Evolutionary conservation across 768 basidiomycete genomes (phyloP).

Genomic region (Mycena chlorophos): DNA sequence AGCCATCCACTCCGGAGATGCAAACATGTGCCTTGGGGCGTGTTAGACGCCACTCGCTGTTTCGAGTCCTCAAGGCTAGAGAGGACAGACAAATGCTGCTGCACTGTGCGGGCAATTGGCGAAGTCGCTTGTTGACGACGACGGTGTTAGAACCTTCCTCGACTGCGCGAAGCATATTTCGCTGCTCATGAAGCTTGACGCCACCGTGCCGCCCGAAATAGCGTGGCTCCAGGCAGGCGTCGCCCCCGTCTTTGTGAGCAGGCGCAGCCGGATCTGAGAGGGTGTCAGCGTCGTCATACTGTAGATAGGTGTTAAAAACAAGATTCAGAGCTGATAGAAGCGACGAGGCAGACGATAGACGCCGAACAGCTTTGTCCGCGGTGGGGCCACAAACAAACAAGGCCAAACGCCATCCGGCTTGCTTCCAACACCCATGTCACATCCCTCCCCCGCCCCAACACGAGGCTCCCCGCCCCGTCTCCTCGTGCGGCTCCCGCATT

Average conservation of each 20-base stretch:
- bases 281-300: background rate
- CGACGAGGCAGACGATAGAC: background rate
- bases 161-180: background rate
- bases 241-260: background rate
- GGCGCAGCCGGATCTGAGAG: background rate
- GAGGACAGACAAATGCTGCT: too few relatives aligned
- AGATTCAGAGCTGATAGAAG: background rate
- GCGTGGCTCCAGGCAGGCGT: background rate
- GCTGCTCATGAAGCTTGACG: background rate
- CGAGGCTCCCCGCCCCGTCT: background rate
- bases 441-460: background rate
- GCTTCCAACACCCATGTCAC: slow-evolving; percentile 1
- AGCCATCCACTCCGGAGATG: too few relatives aligned
- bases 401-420: background rate
- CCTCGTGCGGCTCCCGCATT: background rate
- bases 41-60: too few relatives aligned
- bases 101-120: too few relatives aligned
- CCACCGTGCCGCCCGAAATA: background rate
- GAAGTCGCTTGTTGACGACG: too few relatives aligned
- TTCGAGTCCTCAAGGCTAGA: too few relatives aligned
- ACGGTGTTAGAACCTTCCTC: too few relatives aligned
- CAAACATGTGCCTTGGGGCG: too few relatives aligned
- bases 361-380: background rate
- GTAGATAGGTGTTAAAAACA: too few relatives aligned
- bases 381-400: background rate